phyloP scores from a whole-genome alignment of 2,329 filamentous ascomycete species.

The Pseudocercospora crystallina region DNA sequence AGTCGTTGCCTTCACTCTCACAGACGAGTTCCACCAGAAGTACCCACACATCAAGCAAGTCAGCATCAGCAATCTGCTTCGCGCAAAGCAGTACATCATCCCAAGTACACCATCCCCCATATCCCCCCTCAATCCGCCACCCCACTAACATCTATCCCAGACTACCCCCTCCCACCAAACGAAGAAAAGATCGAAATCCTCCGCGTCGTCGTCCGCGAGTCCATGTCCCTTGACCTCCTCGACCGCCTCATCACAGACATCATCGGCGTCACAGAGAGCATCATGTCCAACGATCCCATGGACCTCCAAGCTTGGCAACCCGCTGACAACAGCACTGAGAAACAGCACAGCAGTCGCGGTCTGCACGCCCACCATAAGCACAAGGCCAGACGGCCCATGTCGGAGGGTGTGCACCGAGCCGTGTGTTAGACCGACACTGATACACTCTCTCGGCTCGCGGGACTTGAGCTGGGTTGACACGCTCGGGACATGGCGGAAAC shows the following conservation, averaged over 20 bases:
- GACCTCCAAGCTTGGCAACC: conserved; percentile 55
- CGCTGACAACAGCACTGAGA: conserved; percentile 41
- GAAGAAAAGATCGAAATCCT: conserved; percentile 65
- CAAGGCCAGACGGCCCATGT: conserved; percentile 47
- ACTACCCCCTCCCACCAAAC: conserved; percentile 65
- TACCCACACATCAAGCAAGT: conserved; percentile 66
- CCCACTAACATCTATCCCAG: conserved; percentile 28
- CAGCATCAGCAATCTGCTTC: conserved; percentile 60
- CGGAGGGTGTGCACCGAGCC: conserved; percentile 48
- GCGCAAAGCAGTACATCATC: conserved; percentile 69
- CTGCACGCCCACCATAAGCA: conserved; percentile 43
- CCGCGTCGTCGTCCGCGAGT: conserved; percentile 66
- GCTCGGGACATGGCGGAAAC: too few relatives aligned
- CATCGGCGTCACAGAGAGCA: conserved; percentile 58
- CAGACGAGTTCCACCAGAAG: conserved; percentile 59
- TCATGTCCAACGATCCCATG: conserved; percentile 55
- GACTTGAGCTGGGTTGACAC: too few relatives aligned
- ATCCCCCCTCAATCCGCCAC: background rate
- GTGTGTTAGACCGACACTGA: conserved; percentile 42
- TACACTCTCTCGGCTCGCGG: too few relatives aligned
- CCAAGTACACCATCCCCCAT: conserved; percentile 49
- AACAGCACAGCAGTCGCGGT: conserved; percentile 41
- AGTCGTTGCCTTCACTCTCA: conserved; percentile 66
- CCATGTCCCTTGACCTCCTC: conserved; percentile 66
- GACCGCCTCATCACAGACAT: conserved; percentile 64